Conservation (phyloP, 805 yeast genomes). For the Starmerella apicola region DNA sequence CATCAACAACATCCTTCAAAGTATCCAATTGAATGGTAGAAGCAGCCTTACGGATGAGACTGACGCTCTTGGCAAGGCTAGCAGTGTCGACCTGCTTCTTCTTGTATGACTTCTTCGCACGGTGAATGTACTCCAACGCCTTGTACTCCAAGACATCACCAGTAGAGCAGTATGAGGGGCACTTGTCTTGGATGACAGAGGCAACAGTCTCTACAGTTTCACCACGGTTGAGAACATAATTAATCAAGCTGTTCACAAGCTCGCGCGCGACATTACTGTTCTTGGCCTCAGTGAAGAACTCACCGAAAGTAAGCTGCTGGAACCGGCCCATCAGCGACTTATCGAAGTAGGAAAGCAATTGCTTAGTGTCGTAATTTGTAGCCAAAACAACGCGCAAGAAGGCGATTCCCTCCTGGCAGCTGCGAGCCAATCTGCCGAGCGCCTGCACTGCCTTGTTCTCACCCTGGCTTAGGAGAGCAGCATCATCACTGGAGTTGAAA, state of each 20-base stretch:
- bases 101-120: conserved; percentile 40
- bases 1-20: conserved; percentile 64
- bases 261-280: conserved; percentile 56
- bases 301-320: conserved; percentile 54
- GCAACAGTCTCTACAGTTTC: conserved; percentile 86
- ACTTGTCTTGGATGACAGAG: conserved; percentile 73
- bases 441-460: conserved; percentile 83
- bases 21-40: conserved; percentile 67
- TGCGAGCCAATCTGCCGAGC: conserved; percentile 55
- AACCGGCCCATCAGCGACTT: conserved; percentile 57
- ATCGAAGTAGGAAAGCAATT: conserved; percentile 57
- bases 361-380: conserved; percentile 49
- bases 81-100: conserved; percentile 55
- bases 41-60: conserved; percentile 65
- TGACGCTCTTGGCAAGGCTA: conserved; percentile 58
- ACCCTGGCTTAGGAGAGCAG: conserved; percentile 42
- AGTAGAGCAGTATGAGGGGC: conserved; percentile 89
- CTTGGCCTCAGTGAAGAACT: conserved; percentile 53
- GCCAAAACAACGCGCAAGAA: conserved; percentile 72
- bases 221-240: conserved; percentile 80
- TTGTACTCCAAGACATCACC: conserved; percentile 88
- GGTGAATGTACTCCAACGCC: conserved; percentile 81
- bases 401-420: conserved; percentile 81
- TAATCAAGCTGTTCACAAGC: conserved; percentile 75
- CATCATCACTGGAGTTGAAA: conserved; percentile 20